A percentile compares a stretch with the other conserved stretches of the same genome.
phyloP scores from a whole-genome alignment of 2,329 filamentous ascomycete species.

The Massarina eburnea region DNA sequence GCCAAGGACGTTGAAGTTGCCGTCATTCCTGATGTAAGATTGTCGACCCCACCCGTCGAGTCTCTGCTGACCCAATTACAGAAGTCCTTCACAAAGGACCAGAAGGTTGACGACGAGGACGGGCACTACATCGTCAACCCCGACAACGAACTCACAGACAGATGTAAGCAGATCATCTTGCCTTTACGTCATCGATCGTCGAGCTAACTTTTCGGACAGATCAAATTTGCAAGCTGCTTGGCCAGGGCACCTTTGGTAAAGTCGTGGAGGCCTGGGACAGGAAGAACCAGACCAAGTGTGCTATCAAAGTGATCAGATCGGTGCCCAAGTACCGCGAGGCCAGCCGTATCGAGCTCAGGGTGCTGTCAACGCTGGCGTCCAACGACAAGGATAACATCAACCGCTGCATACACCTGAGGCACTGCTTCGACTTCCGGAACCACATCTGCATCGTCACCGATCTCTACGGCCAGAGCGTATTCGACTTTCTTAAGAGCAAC shows the following conservation, averaged over 20 bases:
- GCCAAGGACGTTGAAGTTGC: conserved; percentile 66
- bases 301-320: conserved; percentile 97
- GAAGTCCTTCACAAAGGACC: conserved; percentile 53
- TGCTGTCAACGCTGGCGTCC: conserved; percentile 85
- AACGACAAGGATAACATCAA: conserved; percentile 93
- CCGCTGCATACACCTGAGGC: conserved; percentile 92
- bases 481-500: conserved; percentile 96
- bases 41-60: not conserved
- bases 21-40: conserved; percentile 60
- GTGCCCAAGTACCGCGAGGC: conserved; percentile 98
- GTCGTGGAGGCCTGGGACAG: conserved; percentile 91
- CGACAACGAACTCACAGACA: conserved; percentile 80
- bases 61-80: conserved; percentile 21
- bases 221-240: conserved; percentile 83
- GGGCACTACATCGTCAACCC: conserved; percentile 94
- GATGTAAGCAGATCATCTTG: conserved; percentile 89
- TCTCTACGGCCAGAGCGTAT: conserved; percentile 88
- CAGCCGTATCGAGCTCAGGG: conserved; percentile 88
- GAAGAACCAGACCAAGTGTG: conserved; percentile 75
- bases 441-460: conserved; percentile 88
- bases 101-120: conserved; percentile 92
- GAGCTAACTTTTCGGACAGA: conserved; percentile 57
- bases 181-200: not conserved
- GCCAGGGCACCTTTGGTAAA: conserved; percentile 97
- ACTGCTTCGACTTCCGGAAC: conserved; percentile 95